Evolutionary conservation across 2,329 filamentous ascomycete genomes (phyloP).

Genomic region (Colletotrichum sp.): DNA sequence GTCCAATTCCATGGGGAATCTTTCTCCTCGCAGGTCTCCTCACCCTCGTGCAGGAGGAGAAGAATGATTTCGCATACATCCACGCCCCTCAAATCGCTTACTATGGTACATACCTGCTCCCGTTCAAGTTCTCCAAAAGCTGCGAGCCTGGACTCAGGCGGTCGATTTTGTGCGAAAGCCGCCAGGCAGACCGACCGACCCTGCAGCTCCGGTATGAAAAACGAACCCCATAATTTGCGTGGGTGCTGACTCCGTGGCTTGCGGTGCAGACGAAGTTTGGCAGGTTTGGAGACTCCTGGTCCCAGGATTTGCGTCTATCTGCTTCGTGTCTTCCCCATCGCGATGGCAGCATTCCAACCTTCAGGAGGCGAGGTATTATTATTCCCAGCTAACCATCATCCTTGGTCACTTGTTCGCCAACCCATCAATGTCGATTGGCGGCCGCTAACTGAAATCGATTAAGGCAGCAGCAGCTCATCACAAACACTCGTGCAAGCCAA

Average conservation of each 20-base stretch:
- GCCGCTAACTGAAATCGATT: background rate
- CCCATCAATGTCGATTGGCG: background rate
- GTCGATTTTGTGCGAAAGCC: background rate
- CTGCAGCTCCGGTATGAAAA: background rate
- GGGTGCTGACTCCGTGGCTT: background rate
- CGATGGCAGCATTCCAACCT: background rate
- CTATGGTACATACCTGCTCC: background rate
- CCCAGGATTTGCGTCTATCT: background rate
- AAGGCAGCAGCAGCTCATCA: background rate
- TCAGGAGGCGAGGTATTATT: background rate
- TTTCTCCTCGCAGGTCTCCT: background rate
- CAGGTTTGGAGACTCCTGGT: background rate
- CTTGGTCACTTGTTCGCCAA: background rate
- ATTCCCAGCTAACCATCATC: background rate
- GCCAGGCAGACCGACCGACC: background rate
- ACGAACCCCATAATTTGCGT: background rate
- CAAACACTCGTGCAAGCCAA: background rate
- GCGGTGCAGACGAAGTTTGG: background rate
- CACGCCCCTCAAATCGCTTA: background rate
- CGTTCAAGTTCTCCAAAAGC: background rate
- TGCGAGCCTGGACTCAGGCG: background rate
- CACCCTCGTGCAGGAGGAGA: background rate
- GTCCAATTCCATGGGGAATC: background rate
- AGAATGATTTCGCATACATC: background rate
- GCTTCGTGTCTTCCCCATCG: background rate